These are phyloP conservation scores for Cryphonectria japonica DNA, from an alignment of 2,329 filamentous ascomycete species.

Conservation along the genomic window DNA sequence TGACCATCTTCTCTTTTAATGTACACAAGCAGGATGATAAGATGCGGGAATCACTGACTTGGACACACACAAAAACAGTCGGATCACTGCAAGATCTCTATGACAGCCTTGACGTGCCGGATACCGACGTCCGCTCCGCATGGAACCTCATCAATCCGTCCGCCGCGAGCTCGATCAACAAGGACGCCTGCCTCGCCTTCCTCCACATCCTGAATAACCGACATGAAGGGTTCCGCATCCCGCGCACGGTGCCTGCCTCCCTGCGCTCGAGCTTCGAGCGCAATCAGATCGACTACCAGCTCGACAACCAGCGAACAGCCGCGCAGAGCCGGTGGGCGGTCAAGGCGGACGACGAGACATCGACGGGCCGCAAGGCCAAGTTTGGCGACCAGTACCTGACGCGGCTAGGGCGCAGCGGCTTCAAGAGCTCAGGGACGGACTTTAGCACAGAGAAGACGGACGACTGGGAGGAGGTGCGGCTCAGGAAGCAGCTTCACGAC, in stretches of 20 bases:
- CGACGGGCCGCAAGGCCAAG: constrained; percentile 89
- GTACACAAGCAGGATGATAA: neutral
- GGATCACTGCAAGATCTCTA: constrained; percentile 81
- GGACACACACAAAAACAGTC: constrained; percentile 53
- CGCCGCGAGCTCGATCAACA: constrained; percentile 80
- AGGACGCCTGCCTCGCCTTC: constrained; percentile 93
- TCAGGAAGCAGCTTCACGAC: constrained; percentile 90
- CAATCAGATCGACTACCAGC: constrained; percentile 94
- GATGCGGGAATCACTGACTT: constrained; percentile 27
- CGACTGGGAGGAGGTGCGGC: constrained; percentile 95
- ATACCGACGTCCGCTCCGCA: constrained; percentile 82
- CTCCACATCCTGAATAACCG: constrained; percentile 95
- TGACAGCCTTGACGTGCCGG: constrained; percentile 73
- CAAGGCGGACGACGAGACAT: constrained; percentile 76
- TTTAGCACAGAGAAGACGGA: constrained; percentile 84
- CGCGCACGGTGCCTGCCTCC: constrained; percentile 87
- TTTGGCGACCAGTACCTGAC: constrained; percentile 97
- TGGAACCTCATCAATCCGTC: constrained; percentile 98
- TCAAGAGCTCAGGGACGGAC: constrained; percentile 85
- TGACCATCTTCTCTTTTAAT: too few relatives aligned
- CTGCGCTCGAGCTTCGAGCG: constrained; percentile 90
- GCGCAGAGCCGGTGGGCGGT: constrained; percentile 78
- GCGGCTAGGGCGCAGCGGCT: constrained; percentile 80
- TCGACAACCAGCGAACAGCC: constrained; percentile 71
- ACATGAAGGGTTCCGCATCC: constrained; percentile 93